Conservation (phyloP, 129 eudicot species). For the Pseudognaphalium luteoalbum region DNA sequence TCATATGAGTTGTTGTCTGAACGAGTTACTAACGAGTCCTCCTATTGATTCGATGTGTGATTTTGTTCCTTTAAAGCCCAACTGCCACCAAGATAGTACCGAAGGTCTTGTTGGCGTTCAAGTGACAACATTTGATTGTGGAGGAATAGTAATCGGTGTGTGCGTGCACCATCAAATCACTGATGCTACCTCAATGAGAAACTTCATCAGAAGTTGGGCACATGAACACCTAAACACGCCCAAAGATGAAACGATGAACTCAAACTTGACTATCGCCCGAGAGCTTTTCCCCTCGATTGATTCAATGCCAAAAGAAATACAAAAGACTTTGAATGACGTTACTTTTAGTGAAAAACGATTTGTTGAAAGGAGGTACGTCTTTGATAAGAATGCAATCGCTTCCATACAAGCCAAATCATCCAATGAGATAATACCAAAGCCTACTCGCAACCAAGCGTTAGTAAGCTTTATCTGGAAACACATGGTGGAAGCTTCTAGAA, state of each 20-base stretch:
- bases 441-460: not conserved
- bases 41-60: not conserved
- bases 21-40: not conserved
- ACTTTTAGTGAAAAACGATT: not conserved
- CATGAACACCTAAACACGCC: not conserved
- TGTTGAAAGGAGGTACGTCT: constrained; percentile 16
- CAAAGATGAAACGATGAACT: not conserved
- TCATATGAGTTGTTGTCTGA: constrained; percentile 1
- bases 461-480: constrained; percentile 16
- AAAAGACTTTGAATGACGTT: not conserved
- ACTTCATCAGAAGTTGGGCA: constrained; percentile 13
- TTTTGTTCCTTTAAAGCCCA: not conserved
- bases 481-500: constrained; percentile 12
- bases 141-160: constrained; percentile 1
- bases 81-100: not conserved
- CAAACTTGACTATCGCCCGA: constrained; percentile 3
- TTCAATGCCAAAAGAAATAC: not conserved
- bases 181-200: not conserved
- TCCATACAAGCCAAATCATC: constrained; percentile 2
- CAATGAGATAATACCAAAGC: not conserved
- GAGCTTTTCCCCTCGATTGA: not conserved
- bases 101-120: constrained; percentile 1
- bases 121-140: constrained; percentile 9
- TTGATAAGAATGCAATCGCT: not conserved
- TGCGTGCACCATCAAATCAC: not conserved